Conservation (phyloP, 2,329 filamentous ascomycete genomes). For the Calonectria fujianensis region DNA sequence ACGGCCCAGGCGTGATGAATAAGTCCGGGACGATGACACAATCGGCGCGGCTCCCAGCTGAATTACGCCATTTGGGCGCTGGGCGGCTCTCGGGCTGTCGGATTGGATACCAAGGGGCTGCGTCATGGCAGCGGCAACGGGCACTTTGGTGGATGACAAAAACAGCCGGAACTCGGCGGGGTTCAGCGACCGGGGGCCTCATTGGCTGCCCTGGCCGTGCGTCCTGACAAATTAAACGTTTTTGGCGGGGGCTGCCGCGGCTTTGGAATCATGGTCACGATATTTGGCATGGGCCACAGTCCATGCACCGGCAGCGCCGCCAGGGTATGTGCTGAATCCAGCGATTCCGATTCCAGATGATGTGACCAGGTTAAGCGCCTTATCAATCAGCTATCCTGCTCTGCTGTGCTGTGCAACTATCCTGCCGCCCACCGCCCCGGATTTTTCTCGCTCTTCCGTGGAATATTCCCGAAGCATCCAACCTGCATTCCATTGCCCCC, state of each 20-base stretch:
- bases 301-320: not conserved
- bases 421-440: no score
- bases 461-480: conserved; percentile 17
- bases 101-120: not conserved
- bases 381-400: not conserved
- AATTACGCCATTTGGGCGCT: conserved; percentile 3
- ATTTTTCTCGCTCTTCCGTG: not conserved
- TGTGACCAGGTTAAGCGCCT: not conserved
- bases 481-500: not conserved
- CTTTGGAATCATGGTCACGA: conserved; percentile 35
- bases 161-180: conserved; percentile 12
- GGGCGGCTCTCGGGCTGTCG: conserved; percentile 34
- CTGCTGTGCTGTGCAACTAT: not conserved
- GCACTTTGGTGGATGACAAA: conserved; percentile 8
- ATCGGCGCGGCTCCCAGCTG: conserved; percentile 28
- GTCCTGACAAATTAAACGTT: conserved; percentile 6
- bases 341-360: conserved; percentile 13
- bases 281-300: conserved; percentile 17
- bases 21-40: conserved; percentile 51
- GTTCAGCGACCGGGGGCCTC: not conserved
- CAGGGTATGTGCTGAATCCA: not conserved
- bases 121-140: not conserved
- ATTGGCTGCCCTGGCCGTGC: not conserved
- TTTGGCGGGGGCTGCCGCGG: conserved; percentile 6
- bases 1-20: conserved; percentile 45